phyloP scores from a whole-genome alignment of 305 asterid genomes.

The Solanum chacoense region DNA sequence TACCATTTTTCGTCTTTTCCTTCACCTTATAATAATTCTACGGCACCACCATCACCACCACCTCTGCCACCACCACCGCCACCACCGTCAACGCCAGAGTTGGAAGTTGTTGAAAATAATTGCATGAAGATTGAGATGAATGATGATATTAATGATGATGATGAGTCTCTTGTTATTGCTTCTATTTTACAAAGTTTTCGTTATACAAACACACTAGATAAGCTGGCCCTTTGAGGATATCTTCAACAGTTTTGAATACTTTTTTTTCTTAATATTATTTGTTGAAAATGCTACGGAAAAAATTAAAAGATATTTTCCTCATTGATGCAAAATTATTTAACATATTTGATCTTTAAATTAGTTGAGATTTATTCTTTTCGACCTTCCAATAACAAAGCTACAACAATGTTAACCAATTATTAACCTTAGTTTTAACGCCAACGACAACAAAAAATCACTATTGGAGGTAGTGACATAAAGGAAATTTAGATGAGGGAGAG shows the following conservation, averaged over 20 bases:
- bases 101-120: neutral
- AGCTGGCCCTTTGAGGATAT: neutral
- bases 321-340: neutral
- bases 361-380: neutral
- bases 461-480: neutral
- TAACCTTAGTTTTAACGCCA: neutral
- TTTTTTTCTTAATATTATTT: neutral
- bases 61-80: neutral
- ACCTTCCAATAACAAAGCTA: neutral
- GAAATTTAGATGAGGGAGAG: too few relatives aligned
- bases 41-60: neutral
- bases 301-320: neutral
- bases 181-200: constrained; percentile 29
- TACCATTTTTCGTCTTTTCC: constrained; percentile 6
- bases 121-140: neutral
- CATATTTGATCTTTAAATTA: neutral
- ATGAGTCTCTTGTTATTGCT: constrained; percentile 28
- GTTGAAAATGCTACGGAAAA: neutral
- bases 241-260: neutral
- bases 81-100: neutral
- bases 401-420: neutral
- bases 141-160: neutral
- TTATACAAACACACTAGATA: constrained; percentile 8
- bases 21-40: neutral
- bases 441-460: neutral